Conservation (phyloP, 2,329 filamentous ascomycete genomes). For the Magnaporthiopsis rhizophila region DNA sequence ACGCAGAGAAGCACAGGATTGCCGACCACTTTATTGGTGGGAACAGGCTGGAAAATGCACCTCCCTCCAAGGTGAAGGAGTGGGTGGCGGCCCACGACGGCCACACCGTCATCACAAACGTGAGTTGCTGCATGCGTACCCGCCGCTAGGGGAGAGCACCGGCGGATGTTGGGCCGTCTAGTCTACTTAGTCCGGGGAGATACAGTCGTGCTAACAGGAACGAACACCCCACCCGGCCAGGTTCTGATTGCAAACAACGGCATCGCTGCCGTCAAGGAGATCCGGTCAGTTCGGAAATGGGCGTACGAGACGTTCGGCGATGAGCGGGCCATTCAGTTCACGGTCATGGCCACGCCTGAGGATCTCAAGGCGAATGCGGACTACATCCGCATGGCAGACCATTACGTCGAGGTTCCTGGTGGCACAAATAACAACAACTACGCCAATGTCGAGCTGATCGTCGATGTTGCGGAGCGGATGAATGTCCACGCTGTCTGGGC, state of each 20-base stretch:
- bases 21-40: constrained; percentile 95
- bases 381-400: constrained; percentile 99
- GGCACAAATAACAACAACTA: constrained; percentile 99
- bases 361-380: constrained; percentile 96
- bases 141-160: background rate
- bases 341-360: constrained; percentile 98
- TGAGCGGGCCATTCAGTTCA: constrained; percentile 97
- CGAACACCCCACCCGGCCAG: constrained; percentile 35
- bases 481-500: constrained; percentile 98
- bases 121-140: constrained; percentile 37
- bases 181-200: background rate
- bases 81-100: constrained; percentile 85
- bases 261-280: constrained; percentile 99
- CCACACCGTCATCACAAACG: constrained; percentile 97
- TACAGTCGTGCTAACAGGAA: background rate
- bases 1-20: constrained; percentile 73
- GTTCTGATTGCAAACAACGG: constrained; percentile 99
- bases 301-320: constrained; percentile 99
- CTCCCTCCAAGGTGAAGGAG: constrained; percentile 85
- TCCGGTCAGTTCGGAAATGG: constrained; percentile 99
- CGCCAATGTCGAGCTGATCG: constrained; percentile 97
- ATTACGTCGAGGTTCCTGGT: constrained; percentile 97
- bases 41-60: constrained; percentile 74
- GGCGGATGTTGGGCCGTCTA: background rate
- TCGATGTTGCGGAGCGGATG: constrained; percentile 98